Conservation (phyloP, 2,329 filamentous ascomycete genomes). For the Penicillium hesseltinei region DNA sequence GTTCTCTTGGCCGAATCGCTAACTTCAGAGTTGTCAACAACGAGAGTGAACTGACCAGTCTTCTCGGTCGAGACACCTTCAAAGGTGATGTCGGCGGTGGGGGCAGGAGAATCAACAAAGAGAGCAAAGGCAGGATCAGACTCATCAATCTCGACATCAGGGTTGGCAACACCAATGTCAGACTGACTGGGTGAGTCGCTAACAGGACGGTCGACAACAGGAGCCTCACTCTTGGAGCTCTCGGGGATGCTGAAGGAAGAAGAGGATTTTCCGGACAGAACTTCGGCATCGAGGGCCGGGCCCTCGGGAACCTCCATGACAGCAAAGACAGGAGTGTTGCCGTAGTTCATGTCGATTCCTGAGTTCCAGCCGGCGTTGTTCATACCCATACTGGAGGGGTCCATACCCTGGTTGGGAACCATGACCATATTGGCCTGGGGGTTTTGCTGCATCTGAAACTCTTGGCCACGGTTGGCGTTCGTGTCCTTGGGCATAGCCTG, state of each 20-base stretch:
- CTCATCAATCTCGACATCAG: conserved; percentile 56
- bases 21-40: conserved; percentile 47
- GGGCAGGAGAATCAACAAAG: conserved; percentile 52
- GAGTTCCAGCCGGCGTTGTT: conserved; percentile 45
- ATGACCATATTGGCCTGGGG: conserved; percentile 71
- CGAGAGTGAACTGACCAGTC: conserved; percentile 62
- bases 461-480: conserved; percentile 57
- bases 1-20: conserved; percentile 29
- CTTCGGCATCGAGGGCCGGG: conserved; percentile 58
- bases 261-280: conserved; percentile 70
- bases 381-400: conserved; percentile 66
- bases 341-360: conserved; percentile 46
- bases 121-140: conserved; percentile 47
- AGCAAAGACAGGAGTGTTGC: conserved; percentile 57
- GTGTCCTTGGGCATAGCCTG: conserved; percentile 63
- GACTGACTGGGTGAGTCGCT: conserved; percentile 14
- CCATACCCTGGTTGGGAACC: conserved; percentile 74
- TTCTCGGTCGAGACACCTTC: conserved; percentile 64
- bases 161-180: conserved; percentile 24
- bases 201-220: conserved; percentile 45
- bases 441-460: conserved; percentile 61
- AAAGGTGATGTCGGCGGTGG: conserved; percentile 36
- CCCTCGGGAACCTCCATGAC: conserved; percentile 68
- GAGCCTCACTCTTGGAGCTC: conserved; percentile 51
- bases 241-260: conserved; percentile 51